Percentiles rank a stretch among this genome's conserved stretches.
Evolutionary conservation across 345 rosid genomes (phyloP).

Genomic region (Melaleuca quinquenervia): DNA sequence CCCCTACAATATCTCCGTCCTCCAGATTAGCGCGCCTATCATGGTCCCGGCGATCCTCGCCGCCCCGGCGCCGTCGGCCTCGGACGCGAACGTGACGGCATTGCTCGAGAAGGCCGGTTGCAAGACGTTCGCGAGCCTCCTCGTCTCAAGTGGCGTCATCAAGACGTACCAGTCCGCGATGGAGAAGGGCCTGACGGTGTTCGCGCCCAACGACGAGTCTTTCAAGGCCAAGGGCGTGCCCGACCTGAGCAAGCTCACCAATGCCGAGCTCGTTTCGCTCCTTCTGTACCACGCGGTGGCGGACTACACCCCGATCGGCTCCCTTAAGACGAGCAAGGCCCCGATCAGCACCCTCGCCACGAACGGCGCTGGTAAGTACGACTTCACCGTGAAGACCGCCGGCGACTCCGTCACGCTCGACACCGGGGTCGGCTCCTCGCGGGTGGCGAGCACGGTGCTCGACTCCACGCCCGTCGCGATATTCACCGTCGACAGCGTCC

Average conservation of each 20-base stretch:
- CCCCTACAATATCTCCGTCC: constrained; percentile 74
- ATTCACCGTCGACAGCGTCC: constrained; percentile 62
- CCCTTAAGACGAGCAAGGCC: constrained; percentile 47
- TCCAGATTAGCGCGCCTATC: constrained; percentile 62
- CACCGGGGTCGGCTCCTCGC: constrained; percentile 59
- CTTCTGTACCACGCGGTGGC: constrained; percentile 68
- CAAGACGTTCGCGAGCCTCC: constrained; percentile 60
- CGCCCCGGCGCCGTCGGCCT: constrained; percentile 57
- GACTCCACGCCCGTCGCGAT: constrained; percentile 69
- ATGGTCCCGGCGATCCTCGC: constrained; percentile 49
- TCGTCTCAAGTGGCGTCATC: constrained; percentile 58
- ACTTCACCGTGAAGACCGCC: constrained; percentile 39
- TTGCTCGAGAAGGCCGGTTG: constrained; percentile 83
- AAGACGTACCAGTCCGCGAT: constrained; percentile 54
- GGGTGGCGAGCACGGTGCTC: constrained; percentile 59
- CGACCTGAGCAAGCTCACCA: constrained; percentile 61
- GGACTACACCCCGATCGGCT: constrained; percentile 54
- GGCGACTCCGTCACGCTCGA: constrained; percentile 70
- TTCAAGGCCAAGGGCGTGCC: constrained; percentile 66
- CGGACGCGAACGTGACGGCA: constrained; percentile 54
- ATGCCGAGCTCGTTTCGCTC: constrained; percentile 60
- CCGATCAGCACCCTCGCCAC: constrained; percentile 66
- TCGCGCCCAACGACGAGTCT: constrained; percentile 88
- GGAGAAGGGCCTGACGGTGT: constrained; percentile 67
- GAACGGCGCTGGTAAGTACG: constrained; percentile 60